phyloP scores from a whole-genome alignment of 768 basidiomycete genomes.

The Lactarius akahatsu region DNA sequence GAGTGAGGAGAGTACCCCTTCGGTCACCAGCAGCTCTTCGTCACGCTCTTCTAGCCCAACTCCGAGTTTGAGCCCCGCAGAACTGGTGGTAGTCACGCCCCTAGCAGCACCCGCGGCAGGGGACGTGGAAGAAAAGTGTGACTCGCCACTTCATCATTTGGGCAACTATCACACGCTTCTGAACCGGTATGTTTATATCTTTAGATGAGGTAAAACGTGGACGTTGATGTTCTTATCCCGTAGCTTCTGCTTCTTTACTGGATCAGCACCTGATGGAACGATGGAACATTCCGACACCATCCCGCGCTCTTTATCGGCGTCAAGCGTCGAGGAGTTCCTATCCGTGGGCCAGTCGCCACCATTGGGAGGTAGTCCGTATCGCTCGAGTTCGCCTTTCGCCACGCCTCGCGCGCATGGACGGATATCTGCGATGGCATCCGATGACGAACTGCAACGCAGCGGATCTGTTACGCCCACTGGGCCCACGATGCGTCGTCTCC shows the following conservation, averaged over 20 bases:
- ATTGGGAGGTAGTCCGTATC: slow-evolving; percentile 8
- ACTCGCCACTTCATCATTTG: slow-evolving; percentile 19
- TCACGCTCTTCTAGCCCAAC: slow-evolving; percentile 26
- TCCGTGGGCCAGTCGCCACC: slow-evolving; percentile 30
- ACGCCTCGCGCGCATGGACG: slow-evolving; percentile 23
- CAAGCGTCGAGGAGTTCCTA: slow-evolving; percentile 54
- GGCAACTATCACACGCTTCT: slow-evolving; percentile 59
- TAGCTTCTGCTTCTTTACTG: slow-evolving; percentile 84
- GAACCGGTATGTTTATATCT: slow-evolving; percentile 50
- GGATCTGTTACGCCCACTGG: slow-evolving; percentile 26
- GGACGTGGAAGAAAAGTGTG: slow-evolving; percentile 1
- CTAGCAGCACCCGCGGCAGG: neutral
- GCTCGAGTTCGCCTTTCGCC: slow-evolving; percentile 17
- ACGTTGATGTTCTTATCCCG: slow-evolving; percentile 21
- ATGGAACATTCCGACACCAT: slow-evolving; percentile 34
- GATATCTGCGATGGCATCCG: slow-evolving; percentile 10
- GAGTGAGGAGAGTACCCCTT: slow-evolving; percentile 27
- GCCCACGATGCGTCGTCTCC: neutral
- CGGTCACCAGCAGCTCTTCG: slow-evolving; percentile 25
- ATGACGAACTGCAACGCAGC: slow-evolving; percentile 26
- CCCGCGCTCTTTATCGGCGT: slow-evolving; percentile 49
- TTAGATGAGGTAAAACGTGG: neutral
- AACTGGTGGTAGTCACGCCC: neutral
- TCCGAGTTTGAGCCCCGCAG: slow-evolving; percentile 16
- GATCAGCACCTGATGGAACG: slow-evolving; percentile 36